These are phyloP conservation scores for Trypanosoma brucei DNA, from an alignment of 208 protist species.

Conservation along the genomic window DNA sequence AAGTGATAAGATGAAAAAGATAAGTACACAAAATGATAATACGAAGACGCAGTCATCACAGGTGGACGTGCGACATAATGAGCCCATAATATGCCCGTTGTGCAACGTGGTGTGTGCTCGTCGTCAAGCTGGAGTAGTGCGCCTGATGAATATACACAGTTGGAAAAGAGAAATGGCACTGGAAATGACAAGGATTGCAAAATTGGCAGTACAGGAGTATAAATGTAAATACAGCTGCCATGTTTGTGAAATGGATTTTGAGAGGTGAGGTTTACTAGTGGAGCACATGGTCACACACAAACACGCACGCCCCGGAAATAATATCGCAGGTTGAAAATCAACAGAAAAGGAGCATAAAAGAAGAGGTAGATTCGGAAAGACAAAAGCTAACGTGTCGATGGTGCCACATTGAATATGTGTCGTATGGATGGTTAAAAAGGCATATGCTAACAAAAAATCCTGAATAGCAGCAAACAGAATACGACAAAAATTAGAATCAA, in stretches of 20 bases:
- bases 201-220: neutral
- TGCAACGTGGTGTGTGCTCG: neutral
- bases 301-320: no score
- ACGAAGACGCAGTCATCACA: neutral
- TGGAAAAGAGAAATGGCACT: neutral
- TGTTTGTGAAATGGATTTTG: conserved; percentile 2
- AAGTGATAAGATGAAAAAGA: no score
- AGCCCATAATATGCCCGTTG: conserved; percentile 2
- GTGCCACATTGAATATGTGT: no score
- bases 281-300: neutral
- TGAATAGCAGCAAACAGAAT: neutral
- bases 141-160: conserved; percentile 1
- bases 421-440: no score
- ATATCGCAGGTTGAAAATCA: no score
- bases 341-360: no score
- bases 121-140: conserved; percentile 2
- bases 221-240: neutral
- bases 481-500: neutral
- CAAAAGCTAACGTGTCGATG: no score
- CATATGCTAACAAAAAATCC: no score
- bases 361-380: no score
- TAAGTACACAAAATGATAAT: neutral
- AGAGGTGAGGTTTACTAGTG: neutral
- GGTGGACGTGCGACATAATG: neutral
- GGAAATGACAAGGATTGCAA: neutral